A percentile compares a stretch with the other conserved stretches of the same genome.
These are phyloP conservation scores for Colletotrichum godetiae DNA, from an alignment of 2,329 filamentous ascomycete species.

Conservation along the genomic window DNA sequence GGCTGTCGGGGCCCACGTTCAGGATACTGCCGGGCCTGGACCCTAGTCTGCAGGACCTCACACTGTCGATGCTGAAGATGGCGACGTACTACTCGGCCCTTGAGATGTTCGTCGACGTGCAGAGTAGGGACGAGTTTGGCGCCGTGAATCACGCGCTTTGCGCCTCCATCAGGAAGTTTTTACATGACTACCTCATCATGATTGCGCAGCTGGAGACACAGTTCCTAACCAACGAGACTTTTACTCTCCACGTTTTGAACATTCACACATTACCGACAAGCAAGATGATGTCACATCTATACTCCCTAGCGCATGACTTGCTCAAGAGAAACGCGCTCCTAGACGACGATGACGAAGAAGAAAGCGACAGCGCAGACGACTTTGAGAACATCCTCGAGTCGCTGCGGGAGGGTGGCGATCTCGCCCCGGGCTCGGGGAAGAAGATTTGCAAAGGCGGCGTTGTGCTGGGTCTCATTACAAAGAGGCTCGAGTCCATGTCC, in stretches of 20 bases:
- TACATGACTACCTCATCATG: conserved; percentile 94
- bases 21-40: conserved; percentile 86
- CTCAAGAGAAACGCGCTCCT: conserved; percentile 88
- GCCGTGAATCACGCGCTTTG: conserved; percentile 96
- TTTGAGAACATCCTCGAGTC: conserved; percentile 95
- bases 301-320: conserved; percentile 87
- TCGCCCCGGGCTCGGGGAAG: conserved; percentile 82
- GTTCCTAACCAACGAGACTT: conserved; percentile 86
- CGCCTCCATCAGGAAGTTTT: conserved; percentile 88
- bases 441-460: conserved; percentile 98
- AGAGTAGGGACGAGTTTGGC: conserved; percentile 92
- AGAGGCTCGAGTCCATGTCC: conserved; percentile 87
- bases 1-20: conserved; percentile 84
- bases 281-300: conserved; percentile 92
- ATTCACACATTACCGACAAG: conserved; percentile 90
- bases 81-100: conserved; percentile 93
- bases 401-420: conserved; percentile 85
- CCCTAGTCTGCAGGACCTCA: conserved; percentile 89
- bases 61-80: conserved; percentile 90
- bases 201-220: conserved; percentile 95
- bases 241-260: conserved; percentile 93
- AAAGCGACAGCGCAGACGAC: conserved; percentile 81
- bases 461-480: conserved; percentile 88
- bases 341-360: conserved; percentile 79
- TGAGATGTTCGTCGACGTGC: conserved; percentile 92